Evolutionary conservation across 2,329 filamentous ascomycete genomes (phyloP), one percentile per base, ranked within the genome.

Genomic region (Fonsecaea pedrosoi): DNA sequence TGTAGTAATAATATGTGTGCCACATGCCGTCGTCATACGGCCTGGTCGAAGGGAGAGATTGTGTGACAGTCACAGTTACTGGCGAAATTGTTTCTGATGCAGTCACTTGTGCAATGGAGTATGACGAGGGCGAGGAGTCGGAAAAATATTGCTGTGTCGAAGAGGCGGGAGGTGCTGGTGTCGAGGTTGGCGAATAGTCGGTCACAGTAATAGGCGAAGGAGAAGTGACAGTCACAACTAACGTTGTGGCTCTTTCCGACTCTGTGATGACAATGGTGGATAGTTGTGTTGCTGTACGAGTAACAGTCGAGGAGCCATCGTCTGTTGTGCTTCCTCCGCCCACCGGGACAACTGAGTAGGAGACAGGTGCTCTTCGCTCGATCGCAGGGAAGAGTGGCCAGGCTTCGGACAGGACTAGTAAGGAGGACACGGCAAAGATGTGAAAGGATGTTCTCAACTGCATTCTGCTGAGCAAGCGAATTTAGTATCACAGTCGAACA

Each of bases 301-400:
- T 73, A 5, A 71, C 61, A 38, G 70, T 18, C 10, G 69, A 70
- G 4, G 60, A 62, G 18, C 53, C 21, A 64, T 62, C 30, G 57
- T 59, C n/a, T 65, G 70, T 67, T 68, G 72, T 54, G 70, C 70
- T 66, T 54, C 74, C 74, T 55, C 75, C 75, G 65, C 76, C 75
- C 18, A 77, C 75, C n/a, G 73, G 70, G 30, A 77, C 75, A 32
- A 77, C 74, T 30, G 75, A 76, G 66, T 77, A 77, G 40, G 75
- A 70, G 53, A 71, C 70, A 25, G 70, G 65, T 55, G 62, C 35
- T 63, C 68, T 62, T 67, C 66, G 58, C 42, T 68, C 69, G 30
- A 68, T 56, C 13, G 30, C 12, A 15, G 35, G 66, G 54, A 58
- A 10, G 15, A 69, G 13, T 54, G 67, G 65, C 40, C 58, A 62